Evolutionary conservation across 441 rosid genomes (phyloP).

Genomic region (Erodium trifolium): DNA sequence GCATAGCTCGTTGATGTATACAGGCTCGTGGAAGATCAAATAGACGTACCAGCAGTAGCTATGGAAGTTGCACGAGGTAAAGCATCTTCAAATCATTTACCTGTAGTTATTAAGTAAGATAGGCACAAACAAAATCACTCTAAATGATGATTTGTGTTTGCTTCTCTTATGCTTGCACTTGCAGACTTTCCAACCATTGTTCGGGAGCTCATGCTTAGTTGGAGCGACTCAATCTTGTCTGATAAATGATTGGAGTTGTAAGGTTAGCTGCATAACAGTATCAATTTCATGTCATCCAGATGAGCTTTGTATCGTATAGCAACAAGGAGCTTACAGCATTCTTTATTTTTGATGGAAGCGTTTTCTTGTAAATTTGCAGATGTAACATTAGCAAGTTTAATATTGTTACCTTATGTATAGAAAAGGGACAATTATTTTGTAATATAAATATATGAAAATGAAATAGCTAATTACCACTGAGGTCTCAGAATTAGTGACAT

Average conservation of each 20-base stretch:
- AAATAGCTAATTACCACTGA: neutral
- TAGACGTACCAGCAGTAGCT: slow-evolving; percentile 68
- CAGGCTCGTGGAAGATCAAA: slow-evolving; percentile 69
- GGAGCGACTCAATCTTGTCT: slow-evolving; percentile 67
- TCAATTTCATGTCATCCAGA: neutral
- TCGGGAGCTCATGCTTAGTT: slow-evolving; percentile 63
- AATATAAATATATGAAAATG: neutral
- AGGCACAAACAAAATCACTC: slow-evolving; percentile 4
- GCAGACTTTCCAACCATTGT: slow-evolving; percentile 68
- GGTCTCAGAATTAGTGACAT: too few relatives aligned
- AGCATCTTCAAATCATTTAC: neutral
- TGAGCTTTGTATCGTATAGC: neutral
- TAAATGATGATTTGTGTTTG: slow-evolving; percentile 7
- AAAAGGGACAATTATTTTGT: neutral
- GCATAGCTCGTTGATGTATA: slow-evolving; percentile 82
- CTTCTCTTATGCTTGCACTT: slow-evolving; percentile 15
- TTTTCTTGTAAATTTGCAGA: neutral
- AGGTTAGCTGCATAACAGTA: neutral
- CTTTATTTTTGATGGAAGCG: neutral
- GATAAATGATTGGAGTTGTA: slow-evolving; percentile 33
- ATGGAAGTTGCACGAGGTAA: slow-evolving; percentile 68
- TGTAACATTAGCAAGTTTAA: neutral
- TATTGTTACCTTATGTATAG: neutral
- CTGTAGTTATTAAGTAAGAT: neutral
- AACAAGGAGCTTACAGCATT: neutral